Base-by-base conservation (phyloP, 2,329 filamentous ascomycete species). In the Pestalotiopsis sp. region DNA sequence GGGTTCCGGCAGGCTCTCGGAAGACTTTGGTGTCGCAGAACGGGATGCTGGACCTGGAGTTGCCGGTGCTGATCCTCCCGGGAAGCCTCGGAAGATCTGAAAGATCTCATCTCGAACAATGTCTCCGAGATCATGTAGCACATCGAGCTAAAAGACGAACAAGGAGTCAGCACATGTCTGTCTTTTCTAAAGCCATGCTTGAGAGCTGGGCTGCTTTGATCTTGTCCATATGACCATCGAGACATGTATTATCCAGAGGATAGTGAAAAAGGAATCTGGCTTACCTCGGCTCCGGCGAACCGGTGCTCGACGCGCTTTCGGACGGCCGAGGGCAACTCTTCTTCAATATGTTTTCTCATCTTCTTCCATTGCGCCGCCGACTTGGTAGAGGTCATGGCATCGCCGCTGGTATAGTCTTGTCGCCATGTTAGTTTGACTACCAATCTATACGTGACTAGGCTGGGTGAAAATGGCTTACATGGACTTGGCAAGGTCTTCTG, bases 401-500 rank as follows among this genome's bases (percentile, higher is more conserved):
- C 73, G n/a, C 69, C 71, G 14, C 67, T 59, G 25, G 76, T 75
- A 23, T 75, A 74, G 66, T 76, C 75, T 78, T n/a, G 17, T 12
- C 13, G n/a, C 4, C 13, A 27, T 36, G 17, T 49, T 68, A 13
- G 69, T 76, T 67, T 74, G 70, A 45, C 61, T 67, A 62, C 7
- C 25, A 67, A 20, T 41, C 4, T 14, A n/a, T 11, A 6, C 27
- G 6, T n/a, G 68, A 27, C 11, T 12, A 7, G 3, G 31, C 31
- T 36, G 7, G 31, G 31, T 36, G 2, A 9, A n/a, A 13, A 38
- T 12, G 45, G 31, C 75, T 69, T 72, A 78, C 77, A 77, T 69
- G 77, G 74, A 67, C 74, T 77, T 36, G 76, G 77, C 61, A 77
- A 66, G 2, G 74, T 72, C 13, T 75, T 72, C 3, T 62, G 70